Conservation (phyloP, 1,139 yeast species). For the Neolecta irregularis region DNA sequence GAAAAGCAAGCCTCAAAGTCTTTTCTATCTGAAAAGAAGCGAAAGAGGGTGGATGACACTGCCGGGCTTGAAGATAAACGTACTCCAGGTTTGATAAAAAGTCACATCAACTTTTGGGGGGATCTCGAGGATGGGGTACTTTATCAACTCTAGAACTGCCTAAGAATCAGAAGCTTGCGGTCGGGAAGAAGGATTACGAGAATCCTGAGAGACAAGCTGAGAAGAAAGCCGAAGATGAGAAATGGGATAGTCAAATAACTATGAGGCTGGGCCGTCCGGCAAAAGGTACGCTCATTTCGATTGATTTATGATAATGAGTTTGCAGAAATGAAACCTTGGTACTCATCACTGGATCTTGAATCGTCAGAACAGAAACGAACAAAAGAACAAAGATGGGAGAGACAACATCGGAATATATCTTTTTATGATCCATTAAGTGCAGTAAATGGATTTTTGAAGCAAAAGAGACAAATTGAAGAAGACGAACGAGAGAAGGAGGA, state of each 20-base stretch:
- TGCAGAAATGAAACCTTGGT: constrained; percentile 3
- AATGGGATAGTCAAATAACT: neutral
- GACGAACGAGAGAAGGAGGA: neutral
- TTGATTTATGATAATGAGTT: neutral
- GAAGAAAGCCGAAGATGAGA: neutral
- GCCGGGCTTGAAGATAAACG: neutral
- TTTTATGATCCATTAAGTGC: constrained; percentile 4
- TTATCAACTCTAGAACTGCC: neutral
- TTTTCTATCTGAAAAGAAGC: neutral
- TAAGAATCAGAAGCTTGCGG: neutral
- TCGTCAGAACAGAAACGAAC: constrained; percentile 1
- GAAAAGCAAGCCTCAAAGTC: too few species aligned
- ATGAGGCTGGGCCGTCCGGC: constrained; percentile 1
- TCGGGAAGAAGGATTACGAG: constrained; percentile 1
- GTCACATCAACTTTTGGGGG: constrained; percentile 4
- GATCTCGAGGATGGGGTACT: constrained; percentile 3
- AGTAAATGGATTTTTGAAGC: constrained; percentile 1
- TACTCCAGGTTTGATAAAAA: neutral
- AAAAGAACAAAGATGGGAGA: neutral
- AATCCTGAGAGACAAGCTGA: constrained; percentile 1
- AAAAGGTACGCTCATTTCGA: neutral
- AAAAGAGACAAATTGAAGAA: constrained; percentile 3
- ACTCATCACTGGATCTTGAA: constrained; percentile 1
- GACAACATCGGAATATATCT: constrained; percentile 1
- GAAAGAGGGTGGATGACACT: neutral